Evolutionary conservation across 129 eudicot species (phyloP).

Genomic region (Flaveria robusta): DNA sequence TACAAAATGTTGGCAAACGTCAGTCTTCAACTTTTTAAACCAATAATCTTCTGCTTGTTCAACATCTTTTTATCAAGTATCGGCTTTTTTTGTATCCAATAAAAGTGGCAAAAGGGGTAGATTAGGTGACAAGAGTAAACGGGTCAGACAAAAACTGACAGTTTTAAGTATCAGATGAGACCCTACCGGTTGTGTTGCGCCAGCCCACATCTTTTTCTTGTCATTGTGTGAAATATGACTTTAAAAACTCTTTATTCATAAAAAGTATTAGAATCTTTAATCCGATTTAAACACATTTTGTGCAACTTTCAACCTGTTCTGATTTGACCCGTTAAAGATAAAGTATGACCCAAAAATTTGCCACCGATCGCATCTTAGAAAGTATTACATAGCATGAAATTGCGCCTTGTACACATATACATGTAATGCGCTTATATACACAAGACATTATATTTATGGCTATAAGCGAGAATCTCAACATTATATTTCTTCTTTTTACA

Average conservation of each 20-base stretch:
- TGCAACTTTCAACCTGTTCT: not conserved
- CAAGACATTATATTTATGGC: too few species aligned
- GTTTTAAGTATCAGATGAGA: not conserved
- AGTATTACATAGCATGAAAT: not conserved
- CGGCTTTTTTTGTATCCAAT: not conserved
- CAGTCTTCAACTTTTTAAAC: constrained; percentile 36
- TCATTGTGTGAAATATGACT: not conserved
- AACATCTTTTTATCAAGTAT: constrained; percentile 11
- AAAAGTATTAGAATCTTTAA: too few species aligned
- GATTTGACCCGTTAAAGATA: constrained; percentile 4
- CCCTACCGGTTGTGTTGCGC: not conserved
- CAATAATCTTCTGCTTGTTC: not conserved
- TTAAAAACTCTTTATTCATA: not conserved
- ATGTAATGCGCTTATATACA: not conserved
- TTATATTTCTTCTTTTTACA: constrained; percentile 27
- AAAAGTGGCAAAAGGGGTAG: not conserved
- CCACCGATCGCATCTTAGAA: not conserved
- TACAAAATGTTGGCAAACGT: constrained; percentile 92
- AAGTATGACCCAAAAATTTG: not conserved
- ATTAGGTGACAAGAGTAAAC: not conserved
- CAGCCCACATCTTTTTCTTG: not conserved
- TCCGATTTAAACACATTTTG: too few species aligned
- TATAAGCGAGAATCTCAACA: not conserved
- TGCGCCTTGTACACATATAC: not conserved
- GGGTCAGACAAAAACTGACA: not conserved